These are phyloP conservation scores for Globisporangium solare DNA, from an alignment of 352 stramenopile species.

Conservation along the genomic window DNA sequence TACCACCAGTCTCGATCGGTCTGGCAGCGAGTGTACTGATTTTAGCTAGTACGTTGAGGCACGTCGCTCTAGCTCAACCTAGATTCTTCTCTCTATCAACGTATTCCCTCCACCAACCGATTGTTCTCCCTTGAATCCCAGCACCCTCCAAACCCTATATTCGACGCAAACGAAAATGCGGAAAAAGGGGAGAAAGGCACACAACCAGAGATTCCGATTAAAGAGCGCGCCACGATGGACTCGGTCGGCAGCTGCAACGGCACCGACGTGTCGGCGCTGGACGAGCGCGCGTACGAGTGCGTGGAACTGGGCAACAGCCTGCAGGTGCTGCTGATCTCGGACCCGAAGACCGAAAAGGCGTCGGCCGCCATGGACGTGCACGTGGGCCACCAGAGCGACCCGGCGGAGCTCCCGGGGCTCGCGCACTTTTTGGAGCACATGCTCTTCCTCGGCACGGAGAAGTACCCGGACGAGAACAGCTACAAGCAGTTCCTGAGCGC, in stretches of 20 bases:
- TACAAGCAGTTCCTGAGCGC: constrained; percentile 92
- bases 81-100: too few species aligned
- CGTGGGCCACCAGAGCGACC: constrained; percentile 92
- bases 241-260: constrained; percentile 9
- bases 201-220: not conserved
- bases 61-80: too few species aligned
- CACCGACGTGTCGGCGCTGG: constrained; percentile 59
- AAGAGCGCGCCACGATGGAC: constrained; percentile 4
- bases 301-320: constrained; percentile 50
- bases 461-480: constrained; percentile 95
- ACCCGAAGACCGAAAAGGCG: constrained; percentile 89
- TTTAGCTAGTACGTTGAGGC: too few species aligned
- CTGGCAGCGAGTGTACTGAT: too few species aligned
- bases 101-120: too few species aligned
- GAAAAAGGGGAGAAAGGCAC: not conserved
- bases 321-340: constrained; percentile 84
- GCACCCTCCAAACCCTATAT: not conserved
- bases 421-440: constrained; percentile 96
- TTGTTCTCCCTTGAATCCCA: too few species aligned
- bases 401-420: constrained; percentile 75
- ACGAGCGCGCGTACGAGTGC: constrained; percentile 57
- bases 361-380: constrained; percentile 94
- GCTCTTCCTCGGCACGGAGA: constrained; percentile 95
- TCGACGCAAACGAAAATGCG: not conserved
- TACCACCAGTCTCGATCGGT: too few species aligned